Evolutionary conservation across 148 eudicot species (phyloP).

Genomic region (Rhododendron griersonianum): DNA sequence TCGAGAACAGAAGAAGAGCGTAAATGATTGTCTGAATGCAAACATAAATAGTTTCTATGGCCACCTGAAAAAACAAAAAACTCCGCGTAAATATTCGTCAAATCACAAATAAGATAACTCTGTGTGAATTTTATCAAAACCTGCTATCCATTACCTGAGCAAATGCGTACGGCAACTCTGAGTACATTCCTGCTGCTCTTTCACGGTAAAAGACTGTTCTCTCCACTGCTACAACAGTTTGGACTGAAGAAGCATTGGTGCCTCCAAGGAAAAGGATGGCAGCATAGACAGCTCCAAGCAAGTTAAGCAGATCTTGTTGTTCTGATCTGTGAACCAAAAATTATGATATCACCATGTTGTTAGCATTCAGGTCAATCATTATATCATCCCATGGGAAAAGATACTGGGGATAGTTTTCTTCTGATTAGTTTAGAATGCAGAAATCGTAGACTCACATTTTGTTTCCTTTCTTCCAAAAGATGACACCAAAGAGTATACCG

Average conservation of each 20-base stretch:
- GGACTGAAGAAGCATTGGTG: conserved; percentile 37
- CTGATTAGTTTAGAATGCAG: not conserved
- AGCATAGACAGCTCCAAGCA: conserved; percentile 41
- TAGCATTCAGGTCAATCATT: not conserved
- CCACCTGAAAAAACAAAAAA: conserved; percentile 10
- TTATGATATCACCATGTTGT: not conserved
- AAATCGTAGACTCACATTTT: conserved; percentile 22
- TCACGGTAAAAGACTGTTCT: conserved; percentile 54
- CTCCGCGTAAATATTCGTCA: not conserved
- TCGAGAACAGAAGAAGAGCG: conserved; percentile 30
- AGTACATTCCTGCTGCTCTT: conserved; percentile 54
- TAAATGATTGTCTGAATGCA: conserved; percentile 35
- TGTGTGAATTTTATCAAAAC: not conserved
- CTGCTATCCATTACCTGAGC: conserved; percentile 27
- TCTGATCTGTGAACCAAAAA: conserved; percentile 20
- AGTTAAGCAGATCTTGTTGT: conserved; percentile 40
- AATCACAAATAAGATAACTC: not conserved
- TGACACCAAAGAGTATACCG: conserved; percentile 40
- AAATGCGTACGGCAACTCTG: conserved; percentile 49
- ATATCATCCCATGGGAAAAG: not conserved
- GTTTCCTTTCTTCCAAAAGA: conserved; percentile 45
- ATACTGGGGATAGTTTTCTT: not conserved
- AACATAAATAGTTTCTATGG: conserved; percentile 33
- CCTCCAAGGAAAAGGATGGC: conserved; percentile 46
- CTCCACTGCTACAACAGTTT: conserved; percentile 38